These are phyloP conservation scores for Otatea glauca DNA, from an alignment of 176 grass and related monocot species.

Conservation along the genomic window DNA sequence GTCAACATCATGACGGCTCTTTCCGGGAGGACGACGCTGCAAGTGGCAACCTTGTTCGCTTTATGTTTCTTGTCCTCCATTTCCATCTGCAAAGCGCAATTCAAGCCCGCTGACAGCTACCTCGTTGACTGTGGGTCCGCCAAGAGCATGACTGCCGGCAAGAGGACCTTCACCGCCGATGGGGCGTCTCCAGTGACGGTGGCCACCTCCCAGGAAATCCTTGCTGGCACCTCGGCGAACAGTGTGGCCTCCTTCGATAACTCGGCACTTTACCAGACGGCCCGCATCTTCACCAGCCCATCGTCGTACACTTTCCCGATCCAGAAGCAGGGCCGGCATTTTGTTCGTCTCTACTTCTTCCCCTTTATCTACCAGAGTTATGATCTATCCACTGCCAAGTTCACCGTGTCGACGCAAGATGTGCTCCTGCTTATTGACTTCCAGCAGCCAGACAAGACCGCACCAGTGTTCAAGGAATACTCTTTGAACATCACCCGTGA, in stretches of 20 bases:
- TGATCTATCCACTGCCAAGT: conserved; percentile 71
- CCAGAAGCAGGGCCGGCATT: conserved; percentile 81
- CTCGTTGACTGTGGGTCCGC: conserved; percentile 81
- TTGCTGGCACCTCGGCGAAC: conserved; percentile 59
- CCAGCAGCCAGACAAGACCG: conserved; percentile 61
- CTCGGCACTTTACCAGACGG: conserved; percentile 65
- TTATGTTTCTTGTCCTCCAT: conserved; percentile 52
- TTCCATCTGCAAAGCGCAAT: conserved; percentile 54
- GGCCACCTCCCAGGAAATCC: conserved; percentile 58
- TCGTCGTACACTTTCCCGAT: conserved; percentile 88
- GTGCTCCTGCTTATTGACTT: conserved; percentile 75
- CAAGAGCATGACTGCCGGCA: conserved; percentile 61
- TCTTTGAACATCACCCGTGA: conserved; percentile 72
- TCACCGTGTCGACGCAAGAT: conserved; percentile 88
- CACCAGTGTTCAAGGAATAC: conserved; percentile 81
- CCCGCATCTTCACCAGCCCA: conserved; percentile 70
- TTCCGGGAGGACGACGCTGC: conserved; percentile 35
- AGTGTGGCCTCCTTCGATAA: conserved; percentile 58
- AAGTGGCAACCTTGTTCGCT: conserved; percentile 37
- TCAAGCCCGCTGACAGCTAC: conserved; percentile 78
- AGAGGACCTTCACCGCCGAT: conserved; percentile 71
- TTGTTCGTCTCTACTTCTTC: conserved; percentile 86
- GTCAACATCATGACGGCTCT: conserved; percentile 48
- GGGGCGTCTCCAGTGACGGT: conserved; percentile 58
- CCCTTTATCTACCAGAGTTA: conserved; percentile 77